Evolutionary conservation across 75 land plant species (phyloP).

Genomic region (Sequoiadendron giganteum): DNA sequence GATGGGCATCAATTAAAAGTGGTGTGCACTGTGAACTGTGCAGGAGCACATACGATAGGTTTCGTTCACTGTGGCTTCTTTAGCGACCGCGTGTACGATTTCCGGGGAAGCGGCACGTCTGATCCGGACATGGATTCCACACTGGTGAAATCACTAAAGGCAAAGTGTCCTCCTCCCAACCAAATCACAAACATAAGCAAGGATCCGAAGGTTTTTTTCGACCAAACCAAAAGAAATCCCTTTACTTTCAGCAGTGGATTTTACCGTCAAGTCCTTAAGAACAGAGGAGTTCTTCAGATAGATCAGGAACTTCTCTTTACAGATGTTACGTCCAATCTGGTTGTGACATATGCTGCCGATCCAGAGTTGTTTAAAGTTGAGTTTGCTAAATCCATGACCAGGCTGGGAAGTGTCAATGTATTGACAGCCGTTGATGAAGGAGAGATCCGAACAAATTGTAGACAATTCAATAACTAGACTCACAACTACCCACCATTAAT

Average conservation of each 20-base stretch:
- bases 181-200: not conserved
- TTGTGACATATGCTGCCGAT: not conserved
- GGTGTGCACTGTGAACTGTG: not conserved
- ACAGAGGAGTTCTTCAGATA: conserved; percentile 22
- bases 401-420: conserved; percentile 21
- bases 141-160: not conserved
- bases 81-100: conserved; percentile 26
- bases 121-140: conserved; percentile 20
- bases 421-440: conserved; percentile 17
- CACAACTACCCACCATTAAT: no score
- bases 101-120: conserved; percentile 16
- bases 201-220: conserved; percentile 17
- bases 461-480: conserved; percentile 7
- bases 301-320: conserved; percentile 27
- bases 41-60: conserved; percentile 38
- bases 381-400: conserved; percentile 28
- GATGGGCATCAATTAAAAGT: not conserved
- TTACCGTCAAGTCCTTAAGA: conserved; percentile 11
- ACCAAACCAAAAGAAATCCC: conserved; percentile 5
- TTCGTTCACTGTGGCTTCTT: conserved; percentile 30
- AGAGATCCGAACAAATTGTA: conserved; percentile 29
- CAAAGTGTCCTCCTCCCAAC: conserved; percentile 11
- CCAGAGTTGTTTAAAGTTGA: not conserved
- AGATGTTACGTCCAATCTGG: conserved; percentile 8
- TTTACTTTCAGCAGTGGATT: conserved; percentile 12